phyloP scores from a whole-genome alignment of 163 green algal genomes.

The Chlamydomonas reinhardtii region DNA sequence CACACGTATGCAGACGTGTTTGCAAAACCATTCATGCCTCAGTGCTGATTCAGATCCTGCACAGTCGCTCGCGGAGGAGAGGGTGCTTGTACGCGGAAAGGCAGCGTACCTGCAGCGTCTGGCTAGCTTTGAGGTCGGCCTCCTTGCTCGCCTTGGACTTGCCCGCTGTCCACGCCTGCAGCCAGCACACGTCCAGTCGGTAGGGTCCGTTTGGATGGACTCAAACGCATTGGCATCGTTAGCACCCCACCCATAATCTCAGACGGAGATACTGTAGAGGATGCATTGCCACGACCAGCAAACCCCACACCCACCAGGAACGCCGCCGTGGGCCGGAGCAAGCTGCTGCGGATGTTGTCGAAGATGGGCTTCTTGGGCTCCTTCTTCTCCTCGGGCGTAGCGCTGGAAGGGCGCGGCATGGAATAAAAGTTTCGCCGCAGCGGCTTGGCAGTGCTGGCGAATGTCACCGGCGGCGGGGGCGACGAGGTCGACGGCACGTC shows the following conservation, averaged over 20 bases:
- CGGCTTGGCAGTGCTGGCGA: conserved; percentile 45
- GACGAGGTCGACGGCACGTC: conserved; percentile 6
- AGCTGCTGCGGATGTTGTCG: conserved; percentile 47
- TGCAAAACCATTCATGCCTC: no score
- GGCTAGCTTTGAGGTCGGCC: conserved; percentile 20
- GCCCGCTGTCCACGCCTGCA: conserved; percentile 36
- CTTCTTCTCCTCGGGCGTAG: conserved; percentile 45
- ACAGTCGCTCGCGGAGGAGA: not conserved
- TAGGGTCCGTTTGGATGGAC: no score
- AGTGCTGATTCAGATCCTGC: no score
- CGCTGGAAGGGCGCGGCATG: not conserved
- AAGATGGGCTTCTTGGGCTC: conserved; percentile 47
- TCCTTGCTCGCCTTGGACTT: conserved; percentile 28
- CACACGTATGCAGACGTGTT: no score
- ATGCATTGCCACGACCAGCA: no score
- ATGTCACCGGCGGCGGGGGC: conserved; percentile 3
- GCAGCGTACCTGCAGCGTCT: conserved; percentile 21
- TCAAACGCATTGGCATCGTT: no score
- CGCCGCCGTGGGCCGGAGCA: conserved; percentile 22
- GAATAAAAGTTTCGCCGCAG: conserved; percentile 31
- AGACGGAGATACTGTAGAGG: no score
- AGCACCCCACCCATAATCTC: no score
- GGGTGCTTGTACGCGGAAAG: not conserved
- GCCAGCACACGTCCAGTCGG: not conserved
- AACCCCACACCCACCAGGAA: conserved; percentile 24